phyloP scores from a whole-genome alignment of 805 yeast species.

The Nakazawaea anatomiae region DNA sequence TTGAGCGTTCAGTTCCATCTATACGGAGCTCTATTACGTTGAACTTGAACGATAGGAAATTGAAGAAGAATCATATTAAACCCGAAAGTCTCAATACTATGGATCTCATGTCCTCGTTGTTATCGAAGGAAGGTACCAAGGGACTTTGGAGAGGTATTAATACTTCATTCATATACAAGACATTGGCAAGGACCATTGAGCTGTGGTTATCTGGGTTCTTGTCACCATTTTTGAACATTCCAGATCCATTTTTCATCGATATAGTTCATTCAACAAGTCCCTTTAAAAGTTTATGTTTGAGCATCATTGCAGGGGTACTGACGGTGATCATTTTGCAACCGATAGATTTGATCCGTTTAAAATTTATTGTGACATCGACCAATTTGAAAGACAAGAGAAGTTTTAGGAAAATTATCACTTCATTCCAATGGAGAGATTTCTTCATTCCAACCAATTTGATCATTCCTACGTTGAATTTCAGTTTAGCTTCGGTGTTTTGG shows the following conservation, averaged over 20 bases:
- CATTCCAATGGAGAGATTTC: slow-evolving; percentile 34
- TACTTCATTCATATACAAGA: slow-evolving; percentile 73
- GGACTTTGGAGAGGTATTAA: slow-evolving; percentile 72
- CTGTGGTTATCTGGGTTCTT: slow-evolving; percentile 90
- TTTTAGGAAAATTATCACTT: slow-evolving; percentile 59
- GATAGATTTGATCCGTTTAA: slow-evolving; percentile 72
- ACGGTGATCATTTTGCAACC: slow-evolving; percentile 76
- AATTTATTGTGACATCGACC: slow-evolving; percentile 66
- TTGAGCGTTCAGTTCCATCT: slow-evolving; percentile 20
- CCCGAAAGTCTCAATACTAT: slow-evolving; percentile 59
- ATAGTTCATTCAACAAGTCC: slow-evolving; percentile 78
- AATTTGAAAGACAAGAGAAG: slow-evolving; percentile 47
- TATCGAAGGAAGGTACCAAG: slow-evolving; percentile 64
- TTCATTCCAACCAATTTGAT: slow-evolving; percentile 56
- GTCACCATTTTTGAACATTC: slow-evolving; percentile 74
- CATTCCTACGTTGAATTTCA: slow-evolving; percentile 63
- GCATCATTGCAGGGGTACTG: slow-evolving; percentile 64
- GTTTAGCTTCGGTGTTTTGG: slow-evolving; percentile 55
- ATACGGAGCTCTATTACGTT: slow-evolving; percentile 1
- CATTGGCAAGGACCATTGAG: slow-evolving; percentile 70
- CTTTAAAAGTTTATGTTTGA: slow-evolving; percentile 55
- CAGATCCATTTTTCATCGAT: slow-evolving; percentile 86
- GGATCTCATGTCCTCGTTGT: slow-evolving; percentile 58
- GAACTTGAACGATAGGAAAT: not conserved
- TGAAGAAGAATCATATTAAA: slow-evolving; percentile 29